phyloP scores from a whole-genome alignment of 192 early-diverging fungal genomes.

The Coemansia sp. region DNA sequence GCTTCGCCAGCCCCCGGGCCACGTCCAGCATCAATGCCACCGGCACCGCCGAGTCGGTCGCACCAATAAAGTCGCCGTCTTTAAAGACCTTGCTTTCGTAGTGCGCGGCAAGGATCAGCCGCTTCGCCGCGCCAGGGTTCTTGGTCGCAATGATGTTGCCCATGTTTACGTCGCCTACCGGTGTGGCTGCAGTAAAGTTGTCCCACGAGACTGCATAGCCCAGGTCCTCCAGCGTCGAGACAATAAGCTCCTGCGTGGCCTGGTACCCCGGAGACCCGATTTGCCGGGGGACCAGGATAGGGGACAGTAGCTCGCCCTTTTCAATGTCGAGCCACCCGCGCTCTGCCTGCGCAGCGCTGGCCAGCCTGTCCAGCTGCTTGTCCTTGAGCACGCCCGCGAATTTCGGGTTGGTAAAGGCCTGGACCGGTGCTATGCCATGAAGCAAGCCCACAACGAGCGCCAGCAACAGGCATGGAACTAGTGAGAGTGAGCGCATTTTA shows the following conservation, averaged over 20 bases:
- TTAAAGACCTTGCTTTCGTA: slow-evolving; percentile 84
- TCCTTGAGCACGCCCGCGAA: slow-evolving; percentile 27
- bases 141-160: slow-evolving; percentile 89
- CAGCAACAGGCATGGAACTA: no score
- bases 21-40: slow-evolving; percentile 87
- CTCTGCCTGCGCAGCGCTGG: slow-evolving; percentile 9
- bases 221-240: slow-evolving; percentile 55
- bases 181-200: slow-evolving; percentile 69
- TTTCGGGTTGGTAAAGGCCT: slow-evolving; percentile 22
- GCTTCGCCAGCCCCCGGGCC: slow-evolving; percentile 60
- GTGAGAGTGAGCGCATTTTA: no score
- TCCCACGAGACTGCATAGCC: slow-evolving; percentile 80
- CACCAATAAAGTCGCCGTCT: slow-evolving; percentile 69
- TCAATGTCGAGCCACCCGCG: slow-evolving; percentile 29
- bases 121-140: slow-evolving; percentile 60
- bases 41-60: slow-evolving; percentile 86
- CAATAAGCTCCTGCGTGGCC: slow-evolving; percentile 67
- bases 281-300: slow-evolving; percentile 73
- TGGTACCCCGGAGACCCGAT: slow-evolving; percentile 67
- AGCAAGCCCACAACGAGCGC: not conserved
- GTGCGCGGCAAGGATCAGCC: slow-evolving; percentile 86
- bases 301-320: slow-evolving; percentile 57
- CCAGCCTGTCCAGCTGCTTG: slow-evolving; percentile 22
- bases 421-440: slow-evolving; percentile 1
- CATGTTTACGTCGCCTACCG: slow-evolving; percentile 67